phyloP scores from a whole-genome alignment of 768 basidiomycete genomes.

The Lyophyllum shimeji region DNA sequence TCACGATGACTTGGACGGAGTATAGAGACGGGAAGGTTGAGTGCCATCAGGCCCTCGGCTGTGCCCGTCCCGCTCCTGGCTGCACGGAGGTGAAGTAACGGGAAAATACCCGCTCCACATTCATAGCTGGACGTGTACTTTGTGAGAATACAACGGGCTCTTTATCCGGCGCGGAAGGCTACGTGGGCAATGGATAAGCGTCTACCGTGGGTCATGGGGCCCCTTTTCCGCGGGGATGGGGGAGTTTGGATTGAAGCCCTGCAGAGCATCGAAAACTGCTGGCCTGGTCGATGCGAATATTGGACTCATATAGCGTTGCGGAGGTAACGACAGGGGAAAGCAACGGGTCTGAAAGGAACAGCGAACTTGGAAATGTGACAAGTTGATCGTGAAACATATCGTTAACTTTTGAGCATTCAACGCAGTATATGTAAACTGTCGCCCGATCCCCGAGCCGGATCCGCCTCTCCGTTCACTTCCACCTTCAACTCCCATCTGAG shows the following conservation, averaged over 20 bases:
- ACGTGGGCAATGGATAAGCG: constrained; percentile 7
- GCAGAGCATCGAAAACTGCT: not conserved
- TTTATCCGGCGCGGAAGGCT: constrained; percentile 6
- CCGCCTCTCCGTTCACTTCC: constrained; percentile 27
- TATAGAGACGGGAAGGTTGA: not conserved
- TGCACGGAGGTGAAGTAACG: constrained; percentile 23
- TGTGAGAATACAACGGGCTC: constrained; percentile 19
- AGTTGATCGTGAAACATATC: constrained; percentile 15
- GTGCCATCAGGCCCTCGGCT: not conserved
- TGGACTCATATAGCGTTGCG: constrained; percentile 10
- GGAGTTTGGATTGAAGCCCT: not conserved
- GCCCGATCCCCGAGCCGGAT: constrained; percentile 43
- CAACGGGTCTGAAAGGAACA: constrained; percentile 2
- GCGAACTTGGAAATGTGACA: constrained; percentile 1
- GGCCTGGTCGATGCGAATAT: not conserved
- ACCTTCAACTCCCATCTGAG: constrained; percentile 19
- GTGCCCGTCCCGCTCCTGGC: constrained; percentile 14
- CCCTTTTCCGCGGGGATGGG: constrained; percentile 14
- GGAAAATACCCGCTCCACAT: constrained; percentile 13
- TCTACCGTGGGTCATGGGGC: constrained; percentile 16
- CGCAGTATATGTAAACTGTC: constrained; percentile 3
- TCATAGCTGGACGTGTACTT: constrained; percentile 9
- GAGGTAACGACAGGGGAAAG: constrained; percentile 10
- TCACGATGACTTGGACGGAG: not conserved
- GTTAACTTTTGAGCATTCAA: too few species aligned